A percentile compares a stretch with the other conserved stretches of the same genome.
Evolutionary conservation across 1,284 basidiomycete species (phyloP).

Genomic region (Anthracocystis setariae): DNA sequence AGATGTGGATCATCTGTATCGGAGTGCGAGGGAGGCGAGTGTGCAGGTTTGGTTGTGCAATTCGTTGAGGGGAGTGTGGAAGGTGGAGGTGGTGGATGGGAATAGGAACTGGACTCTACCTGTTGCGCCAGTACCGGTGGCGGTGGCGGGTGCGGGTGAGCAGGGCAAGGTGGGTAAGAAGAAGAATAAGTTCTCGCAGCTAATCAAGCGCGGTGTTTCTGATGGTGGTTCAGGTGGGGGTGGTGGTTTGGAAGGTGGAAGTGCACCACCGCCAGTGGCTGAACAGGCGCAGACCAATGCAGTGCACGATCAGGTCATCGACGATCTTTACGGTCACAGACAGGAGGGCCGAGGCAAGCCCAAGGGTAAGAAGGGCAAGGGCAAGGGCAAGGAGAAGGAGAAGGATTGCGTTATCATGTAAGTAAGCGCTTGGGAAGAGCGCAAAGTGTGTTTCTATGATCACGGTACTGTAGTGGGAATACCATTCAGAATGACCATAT

Average conservation of each 20-base stretch:
- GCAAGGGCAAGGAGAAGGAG: conserved; percentile 19
- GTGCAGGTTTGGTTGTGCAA: conserved; percentile 47
- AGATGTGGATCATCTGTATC: conserved; percentile 18
- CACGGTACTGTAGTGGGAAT: too few species aligned
- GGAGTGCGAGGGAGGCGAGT: conserved; percentile 5
- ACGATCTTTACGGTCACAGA: conserved; percentile 39
- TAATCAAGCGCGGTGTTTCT: conserved; percentile 12
- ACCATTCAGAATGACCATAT: too few species aligned
- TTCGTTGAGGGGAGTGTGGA: conserved; percentile 41
- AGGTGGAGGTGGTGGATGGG: conserved; percentile 28
- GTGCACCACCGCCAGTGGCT: not conserved
- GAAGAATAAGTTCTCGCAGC: conserved; percentile 31
- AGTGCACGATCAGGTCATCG: conserved; percentile 25
- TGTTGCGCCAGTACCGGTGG: not conserved
- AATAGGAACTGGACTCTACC: not conserved
- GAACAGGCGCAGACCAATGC: conserved; percentile 1
- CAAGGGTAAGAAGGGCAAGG: too few species aligned
- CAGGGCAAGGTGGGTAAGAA: conserved; percentile 10
- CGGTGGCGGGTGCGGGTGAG: not conserved
- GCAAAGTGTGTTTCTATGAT: too few species aligned
- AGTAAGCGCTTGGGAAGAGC: not conserved
- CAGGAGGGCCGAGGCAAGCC: conserved; percentile 12
- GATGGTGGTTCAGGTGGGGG: not conserved
- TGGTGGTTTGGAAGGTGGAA: not conserved
- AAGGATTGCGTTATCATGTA: conserved; percentile 48